Percentiles rank a stretch among this genome's conserved stretches.
These are phyloP conservation scores for Cucurbita ficifolia DNA, from an alignment of 306 rosid species.

Conservation along the genomic window DNA sequence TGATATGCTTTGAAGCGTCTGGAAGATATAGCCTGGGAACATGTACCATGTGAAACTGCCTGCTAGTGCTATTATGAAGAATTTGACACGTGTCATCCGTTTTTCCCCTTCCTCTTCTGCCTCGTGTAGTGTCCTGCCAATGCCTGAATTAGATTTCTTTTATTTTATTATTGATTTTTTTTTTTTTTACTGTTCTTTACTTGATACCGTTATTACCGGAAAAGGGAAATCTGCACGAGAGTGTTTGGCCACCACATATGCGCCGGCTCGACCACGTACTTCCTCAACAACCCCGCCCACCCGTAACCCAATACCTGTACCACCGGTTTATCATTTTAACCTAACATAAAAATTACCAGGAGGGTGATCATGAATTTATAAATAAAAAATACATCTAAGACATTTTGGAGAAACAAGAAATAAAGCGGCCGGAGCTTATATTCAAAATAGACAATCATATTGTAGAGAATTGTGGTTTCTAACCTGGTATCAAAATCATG, in stretches of 20 bases:
- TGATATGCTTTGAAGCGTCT: slow-evolving; percentile 52
- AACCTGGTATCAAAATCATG: no score
- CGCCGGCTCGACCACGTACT: slow-evolving; percentile 63
- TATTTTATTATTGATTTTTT: no score
- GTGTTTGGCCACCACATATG: slow-evolving; percentile 73
- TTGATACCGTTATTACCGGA: slow-evolving; percentile 23
- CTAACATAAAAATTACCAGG: no score
- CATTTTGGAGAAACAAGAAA: no score
- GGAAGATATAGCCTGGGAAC: slow-evolving; percentile 52
- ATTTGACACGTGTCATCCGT: slow-evolving; percentile 36
- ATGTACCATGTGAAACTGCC: slow-evolving; percentile 58
- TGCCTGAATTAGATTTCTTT: background rate
- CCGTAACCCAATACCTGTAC: slow-evolving; percentile 25
- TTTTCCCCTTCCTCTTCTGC: slow-evolving; percentile 20
- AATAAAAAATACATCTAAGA: no score
- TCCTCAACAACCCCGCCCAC: slow-evolving; percentile 57
- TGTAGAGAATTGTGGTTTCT: no score
- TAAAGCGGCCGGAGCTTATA: no score
- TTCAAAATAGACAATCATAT: no score
- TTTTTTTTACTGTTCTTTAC: no score
- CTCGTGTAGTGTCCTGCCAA: slow-evolving; percentile 57
- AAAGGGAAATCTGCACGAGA: slow-evolving; percentile 56
- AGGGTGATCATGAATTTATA: no score
- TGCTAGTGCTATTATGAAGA: slow-evolving; percentile 41
- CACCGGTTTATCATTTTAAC: no score